Evolutionary conservation across 768 basidiomycete genomes (phyloP).

Genomic region (Auriscalpium vulgare): DNA sequence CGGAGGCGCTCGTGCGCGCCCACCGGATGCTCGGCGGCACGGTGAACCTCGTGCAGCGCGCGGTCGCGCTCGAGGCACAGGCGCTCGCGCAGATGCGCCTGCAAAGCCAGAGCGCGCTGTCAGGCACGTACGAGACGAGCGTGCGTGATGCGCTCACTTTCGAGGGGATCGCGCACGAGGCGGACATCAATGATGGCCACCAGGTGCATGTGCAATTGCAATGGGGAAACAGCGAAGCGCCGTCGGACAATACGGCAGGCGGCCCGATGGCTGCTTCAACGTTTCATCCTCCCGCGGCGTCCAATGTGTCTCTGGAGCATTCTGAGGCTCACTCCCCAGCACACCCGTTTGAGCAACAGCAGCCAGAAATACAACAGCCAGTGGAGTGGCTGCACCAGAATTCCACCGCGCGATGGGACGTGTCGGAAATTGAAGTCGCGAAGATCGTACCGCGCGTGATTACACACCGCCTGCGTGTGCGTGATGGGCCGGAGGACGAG

Average conservation of each 20-base stretch:
- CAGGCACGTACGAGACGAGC: background rate
- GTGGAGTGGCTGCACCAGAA: background rate
- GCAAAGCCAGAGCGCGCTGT: background rate
- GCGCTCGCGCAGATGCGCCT: background rate
- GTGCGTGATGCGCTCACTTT: too few species aligned
- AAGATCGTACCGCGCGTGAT: constrained; percentile 66
- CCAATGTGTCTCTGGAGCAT: background rate
- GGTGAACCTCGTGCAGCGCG: constrained; percentile 40
- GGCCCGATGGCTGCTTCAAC: background rate
- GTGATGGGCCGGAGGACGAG: constrained; percentile 65
- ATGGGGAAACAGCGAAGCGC: background rate
- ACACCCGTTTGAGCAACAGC: background rate
- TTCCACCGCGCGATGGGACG: constrained; percentile 18
- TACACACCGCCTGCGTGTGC: constrained; percentile 65
- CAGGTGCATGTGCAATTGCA: constrained; percentile 1
- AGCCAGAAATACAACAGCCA: background rate
- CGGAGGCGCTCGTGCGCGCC: constrained; percentile 59
- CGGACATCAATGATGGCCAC: constrained; percentile 1
- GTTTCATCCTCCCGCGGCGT: background rate
- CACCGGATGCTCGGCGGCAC: constrained; percentile 58
- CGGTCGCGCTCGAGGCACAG: constrained; percentile 11
- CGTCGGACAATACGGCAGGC: background rate
- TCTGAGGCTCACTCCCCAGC: background rate
- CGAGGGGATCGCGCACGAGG: background rate
- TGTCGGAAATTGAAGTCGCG: constrained; percentile 69